Conservation (phyloP, 164 flowering plant genomes). For the Liquidambar formosana region DNA sequence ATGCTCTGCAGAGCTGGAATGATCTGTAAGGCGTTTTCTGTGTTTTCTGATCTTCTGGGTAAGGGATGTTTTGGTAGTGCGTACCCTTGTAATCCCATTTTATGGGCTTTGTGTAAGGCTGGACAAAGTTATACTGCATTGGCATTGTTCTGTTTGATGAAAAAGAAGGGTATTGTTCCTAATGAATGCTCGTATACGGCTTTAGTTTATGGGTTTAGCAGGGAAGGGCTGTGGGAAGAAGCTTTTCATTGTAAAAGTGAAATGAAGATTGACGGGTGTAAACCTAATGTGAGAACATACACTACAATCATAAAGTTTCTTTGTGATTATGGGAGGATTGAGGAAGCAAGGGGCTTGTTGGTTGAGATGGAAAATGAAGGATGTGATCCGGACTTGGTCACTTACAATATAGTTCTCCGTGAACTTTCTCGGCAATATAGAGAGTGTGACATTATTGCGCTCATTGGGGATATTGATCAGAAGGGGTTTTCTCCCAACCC, state of each 20-base stretch:
- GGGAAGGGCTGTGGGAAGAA: constrained; percentile 36
- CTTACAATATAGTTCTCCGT: constrained; percentile 49
- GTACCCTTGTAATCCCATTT: constrained; percentile 36
- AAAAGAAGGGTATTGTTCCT: constrained; percentile 39
- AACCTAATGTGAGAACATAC: constrained; percentile 45
- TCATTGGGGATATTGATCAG: constrained; percentile 25
- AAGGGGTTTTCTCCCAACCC: constrained; percentile 43
- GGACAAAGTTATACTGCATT: constrained; percentile 26
- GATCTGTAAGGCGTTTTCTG: constrained; percentile 33
- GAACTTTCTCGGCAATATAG: constrained; percentile 33
- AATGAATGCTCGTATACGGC: constrained; percentile 51
- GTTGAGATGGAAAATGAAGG: constrained; percentile 38
- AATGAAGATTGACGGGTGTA: constrained; percentile 44
- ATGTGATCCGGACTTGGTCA: constrained; percentile 46
- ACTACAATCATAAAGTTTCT: constrained; percentile 42
- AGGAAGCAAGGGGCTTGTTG: constrained; percentile 30
- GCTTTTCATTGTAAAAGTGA: constrained; percentile 30
- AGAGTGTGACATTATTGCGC: constrained; percentile 29
- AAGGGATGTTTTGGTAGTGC: constrained; percentile 25
- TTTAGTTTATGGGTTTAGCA: constrained; percentile 50
- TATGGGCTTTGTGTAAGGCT: constrained; percentile 52
- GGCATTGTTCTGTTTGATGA: constrained; percentile 36
- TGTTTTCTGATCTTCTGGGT: constrained; percentile 28
- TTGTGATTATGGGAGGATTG: constrained; percentile 33
- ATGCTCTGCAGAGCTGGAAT: constrained; percentile 27